Evolutionary conservation across 1,139 yeast species (phyloP), one percentile per base, ranked within the genome.

Genomic region (Nakaseomyces uthaithaninus): DNA sequence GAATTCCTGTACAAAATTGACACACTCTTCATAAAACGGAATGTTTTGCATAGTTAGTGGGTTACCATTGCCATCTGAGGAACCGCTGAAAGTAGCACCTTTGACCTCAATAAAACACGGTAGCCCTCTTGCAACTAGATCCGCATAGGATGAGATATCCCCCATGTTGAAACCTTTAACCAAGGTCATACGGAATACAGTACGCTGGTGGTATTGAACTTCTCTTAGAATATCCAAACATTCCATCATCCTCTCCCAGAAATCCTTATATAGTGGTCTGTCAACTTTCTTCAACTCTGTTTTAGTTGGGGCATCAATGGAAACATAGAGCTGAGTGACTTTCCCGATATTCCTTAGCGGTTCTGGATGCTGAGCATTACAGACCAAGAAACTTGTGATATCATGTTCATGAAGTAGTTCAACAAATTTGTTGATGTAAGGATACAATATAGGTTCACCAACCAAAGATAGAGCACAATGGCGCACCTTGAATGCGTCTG

Each of bases 281-380:
- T 87, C 96, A 24, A 87, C 86, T 53, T 76, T 77, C 53, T 84
- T 83, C 60, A 87, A 71, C 48, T 83, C 86, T 19, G 73, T 71
- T 59, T 81, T 84, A 15, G 87, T 82, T 25, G 94, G 82, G 0
- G 96, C 96, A 66, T 87, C 96, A 52, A 87, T 87, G 42, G 94
- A 83, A 16, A 87, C 95, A 54, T 87, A 87, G 41, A 87, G 69
- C 63, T 87, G 96, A 1, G 96, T 87, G 4, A 87, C 96, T 52
- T 80, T 80, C 20, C 73, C 63, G 54, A 87, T 67, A 6, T 71
- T 69, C 18, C 74, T 77, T 48, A 87, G 68, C 47, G 86, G 81
- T 45, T 80, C 89, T 2, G 96, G 96, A 62, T 87, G 96, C 64
- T 87, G 96, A 8, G 96, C 96, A 60, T 87, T 87, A 65, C 96